phyloP scores from a whole-genome alignment of 495 filamentous ascomycete genomes.

The Lophium mytilinum region DNA sequence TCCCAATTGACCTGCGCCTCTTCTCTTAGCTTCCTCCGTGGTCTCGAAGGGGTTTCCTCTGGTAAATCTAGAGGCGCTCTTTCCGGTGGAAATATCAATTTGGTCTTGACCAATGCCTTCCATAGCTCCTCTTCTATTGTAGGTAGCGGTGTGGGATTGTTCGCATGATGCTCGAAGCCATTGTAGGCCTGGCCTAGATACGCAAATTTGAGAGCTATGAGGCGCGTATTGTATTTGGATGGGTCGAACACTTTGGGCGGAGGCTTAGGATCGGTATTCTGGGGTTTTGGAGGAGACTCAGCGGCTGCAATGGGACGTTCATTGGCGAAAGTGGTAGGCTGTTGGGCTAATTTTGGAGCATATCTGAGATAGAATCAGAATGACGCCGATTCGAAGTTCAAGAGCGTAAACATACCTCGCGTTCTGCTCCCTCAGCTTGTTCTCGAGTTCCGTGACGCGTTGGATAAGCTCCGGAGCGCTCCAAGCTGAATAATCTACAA shows the following conservation, averaged over 20 bases:
- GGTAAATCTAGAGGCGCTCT: not conserved
- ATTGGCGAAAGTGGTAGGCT: too few relatives aligned
- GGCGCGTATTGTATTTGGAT: conserved; percentile 70
- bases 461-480: conserved; percentile 20
- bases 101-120: conserved; percentile 73
- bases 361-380: too few relatives aligned
- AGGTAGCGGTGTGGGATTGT: conserved; percentile 56
- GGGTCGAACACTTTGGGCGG: conserved; percentile 52
- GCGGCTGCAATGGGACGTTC: too few relatives aligned
- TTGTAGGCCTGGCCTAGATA: conserved; percentile 88
- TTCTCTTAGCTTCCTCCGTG: conserved; percentile 23
- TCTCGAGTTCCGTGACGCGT: conserved; percentile 28
- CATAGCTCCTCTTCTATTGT: conserved; percentile 89
- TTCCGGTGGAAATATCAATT: conserved; percentile 65
- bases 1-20: conserved; percentile 57
- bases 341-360: too few relatives aligned
- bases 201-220: conserved; percentile 85
- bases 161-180: conserved; percentile 75
- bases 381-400: too few relatives aligned
- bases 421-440: conserved; percentile 13
- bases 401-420: not conserved
- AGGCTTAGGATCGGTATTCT: conserved; percentile 6
- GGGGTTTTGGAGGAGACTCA: too few relatives aligned
- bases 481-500: conserved; percentile 27
- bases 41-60: conserved; percentile 20